A percentile compares a stretch with the other conserved stretches of the same genome.
phyloP scores from a whole-genome alignment of 306 rosid genomes.

The Canavalia ensiformis region DNA sequence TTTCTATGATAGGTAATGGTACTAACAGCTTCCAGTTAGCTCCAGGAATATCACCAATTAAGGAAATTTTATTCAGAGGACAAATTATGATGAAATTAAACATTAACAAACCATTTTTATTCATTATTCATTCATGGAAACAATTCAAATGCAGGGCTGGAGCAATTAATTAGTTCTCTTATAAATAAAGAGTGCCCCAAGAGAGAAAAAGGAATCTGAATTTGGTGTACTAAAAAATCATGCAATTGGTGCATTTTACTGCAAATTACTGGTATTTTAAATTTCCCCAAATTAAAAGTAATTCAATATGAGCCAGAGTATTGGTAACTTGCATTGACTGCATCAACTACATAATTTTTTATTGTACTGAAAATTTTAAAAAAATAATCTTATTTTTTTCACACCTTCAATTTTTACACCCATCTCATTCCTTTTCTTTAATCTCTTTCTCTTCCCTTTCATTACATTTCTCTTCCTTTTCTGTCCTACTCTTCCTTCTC shows the following conservation, averaged over 20 bases:
- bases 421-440: background rate
- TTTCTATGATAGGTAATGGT: slow-evolving; percentile 10
- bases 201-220: background rate
- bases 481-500: background rate
- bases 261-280: no score
- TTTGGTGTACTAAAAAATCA: no score
- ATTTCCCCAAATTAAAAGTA: no score
- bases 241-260: no score
- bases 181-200: background rate
- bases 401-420: background rate
- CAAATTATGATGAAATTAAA: slow-evolving; percentile 42
- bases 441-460: no score
- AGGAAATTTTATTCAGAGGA: slow-evolving; percentile 16
- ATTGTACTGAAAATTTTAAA: no score
- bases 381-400: background rate
- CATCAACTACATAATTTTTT: no score
- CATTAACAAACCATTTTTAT: slow-evolving; percentile 38
- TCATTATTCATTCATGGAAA: slow-evolving; percentile 23
- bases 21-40: slow-evolving; percentile 15
- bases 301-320: no score
- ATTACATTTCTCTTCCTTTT: background rate
- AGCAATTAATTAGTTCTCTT: background rate
- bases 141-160: slow-evolving; percentile 13
- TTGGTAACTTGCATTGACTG: no score
- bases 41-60: slow-evolving; percentile 37